phyloP scores from a whole-genome alignment of 495 filamentous ascomycete species.

The Lophiotrema nucula region DNA sequence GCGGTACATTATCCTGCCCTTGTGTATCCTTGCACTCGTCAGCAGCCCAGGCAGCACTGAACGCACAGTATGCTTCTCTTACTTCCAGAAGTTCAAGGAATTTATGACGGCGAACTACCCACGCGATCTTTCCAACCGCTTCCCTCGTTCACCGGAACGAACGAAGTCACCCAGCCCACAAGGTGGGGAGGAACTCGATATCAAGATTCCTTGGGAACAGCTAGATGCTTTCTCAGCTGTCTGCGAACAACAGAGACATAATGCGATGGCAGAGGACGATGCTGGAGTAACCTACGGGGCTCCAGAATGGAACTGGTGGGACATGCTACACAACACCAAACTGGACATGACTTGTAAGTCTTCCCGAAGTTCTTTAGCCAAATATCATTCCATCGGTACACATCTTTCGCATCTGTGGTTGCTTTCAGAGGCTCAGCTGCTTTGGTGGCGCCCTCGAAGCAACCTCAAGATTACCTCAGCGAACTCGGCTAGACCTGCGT shows the following conservation, averaged over 20 bases:
- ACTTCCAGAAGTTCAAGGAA: constrained; percentile 9
- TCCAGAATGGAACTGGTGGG: constrained; percentile 29
- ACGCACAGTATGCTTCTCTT: constrained; percentile 13
- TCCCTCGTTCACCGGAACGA: not conserved
- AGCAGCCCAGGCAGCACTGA: constrained; percentile 7
- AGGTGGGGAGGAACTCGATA: constrained; percentile 7
- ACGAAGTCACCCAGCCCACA: not conserved
- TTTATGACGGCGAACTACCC: constrained; percentile 10
- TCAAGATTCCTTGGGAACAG: constrained; percentile 19
- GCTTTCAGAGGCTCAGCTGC: too few species aligned
- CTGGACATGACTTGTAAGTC: constrained; percentile 16
- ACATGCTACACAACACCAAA: constrained; percentile 9
- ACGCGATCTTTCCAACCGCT: not conserved
- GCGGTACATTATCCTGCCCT: constrained; percentile 13
- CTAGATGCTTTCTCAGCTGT: constrained; percentile 15
- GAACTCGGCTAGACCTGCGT: not conserved
- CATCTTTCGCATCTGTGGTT: too few species aligned
- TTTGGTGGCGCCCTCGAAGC: too few species aligned
- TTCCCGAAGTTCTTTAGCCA: too few species aligned
- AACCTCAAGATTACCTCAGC: too few species aligned
- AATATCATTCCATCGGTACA: too few species aligned
- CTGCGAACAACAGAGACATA: not conserved
- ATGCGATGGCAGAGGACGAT: not conserved
- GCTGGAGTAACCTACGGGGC: not conserved
- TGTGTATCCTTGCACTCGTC: constrained; percentile 16